These are phyloP conservation scores for Penicillium sp. DNA, from an alignment of 2,329 filamentous ascomycete species.

Conservation along the genomic window DNA sequence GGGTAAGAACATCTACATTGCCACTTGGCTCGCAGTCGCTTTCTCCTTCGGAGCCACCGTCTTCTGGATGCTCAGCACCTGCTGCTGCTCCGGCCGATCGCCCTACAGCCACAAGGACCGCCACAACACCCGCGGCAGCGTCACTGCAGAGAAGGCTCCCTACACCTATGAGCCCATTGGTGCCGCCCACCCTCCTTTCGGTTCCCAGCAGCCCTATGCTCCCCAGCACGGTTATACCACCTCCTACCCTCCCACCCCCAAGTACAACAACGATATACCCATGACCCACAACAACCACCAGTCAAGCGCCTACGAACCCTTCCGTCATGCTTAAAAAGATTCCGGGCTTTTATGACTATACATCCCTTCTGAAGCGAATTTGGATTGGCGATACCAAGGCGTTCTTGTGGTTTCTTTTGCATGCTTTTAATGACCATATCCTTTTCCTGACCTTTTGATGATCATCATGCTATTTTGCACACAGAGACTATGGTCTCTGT, in stretches of 20 bases:
- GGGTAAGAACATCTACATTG: slow-evolving; percentile 67
- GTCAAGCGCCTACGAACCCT: slow-evolving; percentile 37
- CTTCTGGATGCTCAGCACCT: slow-evolving; percentile 90
- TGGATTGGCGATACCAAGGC: slow-evolving; percentile 24
- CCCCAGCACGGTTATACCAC: slow-evolving; percentile 16
- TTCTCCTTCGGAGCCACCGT: slow-evolving; percentile 72
- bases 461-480: slow-evolving; percentile 5
- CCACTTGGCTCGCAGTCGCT: slow-evolving; percentile 75
- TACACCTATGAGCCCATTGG: slow-evolving; percentile 60
- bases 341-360: slow-evolving; percentile 2
- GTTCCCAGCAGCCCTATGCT: slow-evolving; percentile 11
- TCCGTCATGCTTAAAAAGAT: slow-evolving; percentile 34
- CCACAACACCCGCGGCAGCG: slow-evolving; percentile 36
- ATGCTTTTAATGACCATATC: slow-evolving; percentile 14
- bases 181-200: slow-evolving; percentile 23
- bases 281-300: slow-evolving; percentile 25
- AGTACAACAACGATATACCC: slow-evolving; percentile 22
- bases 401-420: slow-evolving; percentile 13
- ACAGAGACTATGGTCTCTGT: background rate
- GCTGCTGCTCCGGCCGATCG: slow-evolving; percentile 78
- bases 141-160: slow-evolving; percentile 59
- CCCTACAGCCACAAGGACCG: slow-evolving; percentile 46
- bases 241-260: slow-evolving; percentile 28
- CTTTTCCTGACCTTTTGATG: slow-evolving; percentile 9
- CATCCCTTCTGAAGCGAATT: slow-evolving; percentile 16